phyloP scores from a whole-genome alignment of 2,329 filamentous ascomycete genomes.

The Trichophyton benhamiae region DNA sequence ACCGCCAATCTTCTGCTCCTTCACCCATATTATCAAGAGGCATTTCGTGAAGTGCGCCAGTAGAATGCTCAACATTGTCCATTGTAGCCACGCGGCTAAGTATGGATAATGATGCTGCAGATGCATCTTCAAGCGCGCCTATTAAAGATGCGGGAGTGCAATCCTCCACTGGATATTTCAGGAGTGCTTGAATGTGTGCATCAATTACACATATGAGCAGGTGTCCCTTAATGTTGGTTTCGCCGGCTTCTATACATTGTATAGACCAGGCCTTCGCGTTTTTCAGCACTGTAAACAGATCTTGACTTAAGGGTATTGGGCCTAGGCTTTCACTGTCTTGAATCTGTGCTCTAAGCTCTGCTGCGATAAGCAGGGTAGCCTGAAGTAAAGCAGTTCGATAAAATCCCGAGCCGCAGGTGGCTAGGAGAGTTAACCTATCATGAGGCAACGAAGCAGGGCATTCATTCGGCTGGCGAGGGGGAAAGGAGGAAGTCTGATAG shows the following conservation, averaged over 20 bases:
- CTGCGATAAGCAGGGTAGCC: constrained; percentile 15
- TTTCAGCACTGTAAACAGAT: constrained; percentile 24
- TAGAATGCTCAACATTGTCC: neutral
- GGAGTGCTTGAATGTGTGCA: constrained; percentile 34
- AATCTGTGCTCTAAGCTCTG: constrained; percentile 20
- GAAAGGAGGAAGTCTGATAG: neutral
- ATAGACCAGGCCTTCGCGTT: constrained; percentile 34
- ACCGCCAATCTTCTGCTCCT: neutral
- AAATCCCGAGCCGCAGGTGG: constrained; percentile 26
- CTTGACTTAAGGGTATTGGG: constrained; percentile 17
- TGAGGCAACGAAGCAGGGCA: constrained; percentile 30
- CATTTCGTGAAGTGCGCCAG: neutral
- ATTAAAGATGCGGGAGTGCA: constrained; percentile 19
- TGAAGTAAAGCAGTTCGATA: constrained; percentile 15
- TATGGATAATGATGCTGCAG: neutral
- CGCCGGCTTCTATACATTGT: constrained; percentile 34
- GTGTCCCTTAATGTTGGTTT: constrained; percentile 45
- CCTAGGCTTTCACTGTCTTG: constrained; percentile 20
- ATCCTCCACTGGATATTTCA: constrained; percentile 24
- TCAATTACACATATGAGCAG: constrained; percentile 32
- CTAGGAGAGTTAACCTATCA: constrained; percentile 30
- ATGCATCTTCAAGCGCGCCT: neutral
- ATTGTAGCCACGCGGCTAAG: neutral
- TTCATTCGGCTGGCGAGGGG: neutral
- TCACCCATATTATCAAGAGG: neutral